These are phyloP conservation scores for Vitis cinerea DNA, from an alignment of 164 flowering plant genomes.

Conservation along the genomic window DNA sequence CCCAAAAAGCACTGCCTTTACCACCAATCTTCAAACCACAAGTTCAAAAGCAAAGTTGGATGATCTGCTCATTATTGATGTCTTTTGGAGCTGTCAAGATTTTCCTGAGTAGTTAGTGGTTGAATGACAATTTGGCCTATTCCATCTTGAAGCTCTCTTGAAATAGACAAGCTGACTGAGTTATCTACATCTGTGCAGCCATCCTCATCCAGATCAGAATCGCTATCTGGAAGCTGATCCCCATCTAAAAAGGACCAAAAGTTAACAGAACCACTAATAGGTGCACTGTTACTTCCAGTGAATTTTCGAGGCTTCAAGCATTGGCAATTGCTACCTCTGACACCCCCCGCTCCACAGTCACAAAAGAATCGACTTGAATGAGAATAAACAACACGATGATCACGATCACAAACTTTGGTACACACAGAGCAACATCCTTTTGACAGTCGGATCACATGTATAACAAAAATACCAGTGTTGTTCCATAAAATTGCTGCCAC, in stretches of 20 bases:
- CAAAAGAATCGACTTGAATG: conserved; percentile 97
- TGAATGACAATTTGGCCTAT: too few species aligned
- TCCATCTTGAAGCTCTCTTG: conserved; percentile 66
- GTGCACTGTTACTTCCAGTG: conserved; percentile 47
- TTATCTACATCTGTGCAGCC: conserved; percentile 54
- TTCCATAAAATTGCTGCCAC: conserved; percentile 99
- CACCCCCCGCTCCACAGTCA: conserved; percentile 99
- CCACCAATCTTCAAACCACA: conserved; percentile 50
- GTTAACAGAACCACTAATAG: conserved; percentile 44
- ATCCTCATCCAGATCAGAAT: conserved; percentile 20
- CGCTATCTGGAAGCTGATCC: conserved; percentile 80
- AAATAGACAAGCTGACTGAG: conserved; percentile 54
- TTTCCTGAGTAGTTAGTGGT: too few species aligned
- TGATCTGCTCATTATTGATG: not conserved
- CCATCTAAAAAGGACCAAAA: conserved; percentile 69
- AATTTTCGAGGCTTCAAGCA: conserved; percentile 95
- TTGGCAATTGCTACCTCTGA: conserved; percentile 90
- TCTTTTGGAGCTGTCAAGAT: too few species aligned
- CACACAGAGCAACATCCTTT: conserved; percentile 99
- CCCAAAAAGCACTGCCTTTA: too few species aligned
- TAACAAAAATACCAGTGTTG: conserved; percentile 99
- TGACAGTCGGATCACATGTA: conserved; percentile 95
- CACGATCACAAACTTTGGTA: conserved; percentile 98
- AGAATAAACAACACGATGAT: conserved; percentile 99
- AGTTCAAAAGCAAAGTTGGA: conserved; percentile 73